Evolutionary conservation across 2,329 filamentous ascomycete species (phyloP).

Genomic region (Monilinia fructigena): DNA sequence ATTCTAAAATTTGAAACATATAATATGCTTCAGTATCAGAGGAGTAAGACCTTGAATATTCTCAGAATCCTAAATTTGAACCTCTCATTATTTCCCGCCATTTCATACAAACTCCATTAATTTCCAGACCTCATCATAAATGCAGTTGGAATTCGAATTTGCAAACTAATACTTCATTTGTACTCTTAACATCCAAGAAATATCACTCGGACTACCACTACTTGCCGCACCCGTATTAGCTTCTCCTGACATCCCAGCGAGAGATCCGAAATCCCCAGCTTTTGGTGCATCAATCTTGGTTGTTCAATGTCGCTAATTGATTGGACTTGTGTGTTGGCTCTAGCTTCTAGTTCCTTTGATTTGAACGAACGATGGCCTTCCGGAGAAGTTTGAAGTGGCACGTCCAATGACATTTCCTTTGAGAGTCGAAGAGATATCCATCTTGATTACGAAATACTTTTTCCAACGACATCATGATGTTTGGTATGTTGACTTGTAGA

Average conservation of each 20-base stretch:
- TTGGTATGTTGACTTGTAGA: conserved; percentile 8
- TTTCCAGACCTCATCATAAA: conserved; percentile 17
- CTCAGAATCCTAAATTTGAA: too few species aligned
- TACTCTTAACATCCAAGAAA: conserved; percentile 24
- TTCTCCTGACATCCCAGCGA: neutral
- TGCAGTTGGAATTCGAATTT: conserved; percentile 23
- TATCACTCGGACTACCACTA: conserved; percentile 20
- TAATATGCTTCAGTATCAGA: too few species aligned
- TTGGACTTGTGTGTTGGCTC: conserved; percentile 16
- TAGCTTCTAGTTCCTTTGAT: conserved; percentile 21
- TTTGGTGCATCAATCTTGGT: neutral
- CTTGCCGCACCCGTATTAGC: neutral
- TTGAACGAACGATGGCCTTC: conserved; percentile 18
- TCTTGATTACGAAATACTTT: conserved; percentile 63
- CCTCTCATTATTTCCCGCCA: conserved; percentile 41
- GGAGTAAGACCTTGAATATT: too few species aligned
- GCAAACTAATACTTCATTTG: conserved; percentile 23
- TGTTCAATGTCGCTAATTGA: neutral
- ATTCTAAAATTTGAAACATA: too few species aligned
- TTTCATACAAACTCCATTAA: conserved; percentile 44
- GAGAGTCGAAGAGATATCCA: conserved; percentile 58
- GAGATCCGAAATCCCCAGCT: neutral
- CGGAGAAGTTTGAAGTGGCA: conserved; percentile 38
- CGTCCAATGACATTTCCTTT: conserved; percentile 58
- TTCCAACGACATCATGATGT: conserved; percentile 53